A percentile compares a stretch with the other conserved stretches of the same genome.
Evolutionary conservation across 805 yeast species (phyloP).

Genomic region (Starmerella sirachaensis): DNA sequence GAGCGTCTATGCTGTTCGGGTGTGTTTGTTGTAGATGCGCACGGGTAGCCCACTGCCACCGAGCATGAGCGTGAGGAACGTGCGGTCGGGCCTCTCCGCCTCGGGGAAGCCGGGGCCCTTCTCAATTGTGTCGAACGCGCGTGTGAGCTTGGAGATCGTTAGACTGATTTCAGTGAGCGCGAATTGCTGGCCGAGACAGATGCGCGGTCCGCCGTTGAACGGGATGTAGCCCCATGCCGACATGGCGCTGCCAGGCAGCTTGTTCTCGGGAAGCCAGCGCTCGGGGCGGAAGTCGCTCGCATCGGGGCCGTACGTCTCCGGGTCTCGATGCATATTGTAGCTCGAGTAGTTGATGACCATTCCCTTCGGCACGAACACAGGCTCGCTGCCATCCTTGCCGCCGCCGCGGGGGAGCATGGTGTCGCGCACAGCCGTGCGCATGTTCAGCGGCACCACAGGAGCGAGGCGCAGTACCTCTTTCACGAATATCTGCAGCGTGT

Average conservation of each 20-base stretch:
- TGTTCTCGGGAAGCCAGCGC: constrained; percentile 32
- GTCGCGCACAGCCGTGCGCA: constrained; percentile 32
- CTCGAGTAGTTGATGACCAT: constrained; percentile 30
- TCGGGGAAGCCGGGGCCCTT: constrained; percentile 9
- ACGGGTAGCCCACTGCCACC: constrained; percentile 14
- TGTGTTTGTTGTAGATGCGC: too few relatives aligned
- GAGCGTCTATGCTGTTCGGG: too few relatives aligned
- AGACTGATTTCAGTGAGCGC: constrained; percentile 40
- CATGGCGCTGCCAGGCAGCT: constrained; percentile 20
- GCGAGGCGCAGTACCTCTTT: constrained; percentile 37
- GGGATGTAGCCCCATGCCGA: constrained; percentile 38
- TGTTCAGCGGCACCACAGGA: constrained; percentile 38
- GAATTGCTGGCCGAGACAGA: constrained; percentile 42
- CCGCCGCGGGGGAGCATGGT: constrained; percentile 41
- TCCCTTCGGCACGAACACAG: constrained; percentile 34
- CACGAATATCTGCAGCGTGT: constrained; percentile 34
- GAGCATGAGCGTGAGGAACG: constrained; percentile 8
- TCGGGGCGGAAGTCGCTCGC: constrained; percentile 34
- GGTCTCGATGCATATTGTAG: constrained; percentile 32
- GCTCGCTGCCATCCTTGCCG: constrained; percentile 29
- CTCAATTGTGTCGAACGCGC: constrained; percentile 21
- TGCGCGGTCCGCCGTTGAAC: constrained; percentile 41
- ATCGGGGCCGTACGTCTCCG: constrained; percentile 33
- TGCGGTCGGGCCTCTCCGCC: constrained; percentile 2
- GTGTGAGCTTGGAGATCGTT: constrained; percentile 32